phyloP scores from a whole-genome alignment of 345 rosid genomes.

The Triadica sebifera region DNA sequence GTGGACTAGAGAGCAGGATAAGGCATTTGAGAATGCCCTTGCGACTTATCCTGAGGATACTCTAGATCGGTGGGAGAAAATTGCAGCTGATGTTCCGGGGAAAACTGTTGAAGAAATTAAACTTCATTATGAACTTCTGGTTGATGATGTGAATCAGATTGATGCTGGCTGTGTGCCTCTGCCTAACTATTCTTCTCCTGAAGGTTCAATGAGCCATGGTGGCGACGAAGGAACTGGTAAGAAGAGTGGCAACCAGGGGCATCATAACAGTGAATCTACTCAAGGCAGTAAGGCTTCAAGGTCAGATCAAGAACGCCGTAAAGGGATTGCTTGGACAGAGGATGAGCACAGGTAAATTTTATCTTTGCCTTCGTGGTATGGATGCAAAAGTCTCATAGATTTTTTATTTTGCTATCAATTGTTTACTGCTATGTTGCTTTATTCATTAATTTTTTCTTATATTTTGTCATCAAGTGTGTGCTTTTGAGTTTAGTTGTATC shows the following conservation, averaged over 20 bases:
- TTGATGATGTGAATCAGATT: constrained; percentile 69
- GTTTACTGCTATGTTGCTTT: neutral
- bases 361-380: neutral
- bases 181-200: constrained; percentile 65
- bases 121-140: constrained; percentile 74
- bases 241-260: constrained; percentile 59
- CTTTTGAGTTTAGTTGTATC: neutral
- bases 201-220: constrained; percentile 53
- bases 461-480: neutral
- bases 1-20: constrained; percentile 89
- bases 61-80: constrained; percentile 70
- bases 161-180: constrained; percentile 90
- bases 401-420: neutral
- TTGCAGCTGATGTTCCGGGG: constrained; percentile 74
- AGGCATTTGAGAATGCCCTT: constrained; percentile 86
- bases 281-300: constrained; percentile 79
- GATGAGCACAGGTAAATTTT: constrained; percentile 56
- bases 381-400: neutral
- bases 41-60: constrained; percentile 62
- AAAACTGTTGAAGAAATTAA: constrained; percentile 77
- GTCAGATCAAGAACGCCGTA: constrained; percentile 91
- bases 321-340: constrained; percentile 98
- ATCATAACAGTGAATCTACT: constrained; percentile 52
- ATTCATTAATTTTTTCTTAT: neutral
- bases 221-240: constrained; percentile 71